A percentile compares a stretch with the other conserved stretches of the same genome.
Conservation (phyloP, 1,284 basidiomycete species). For the Waitea zeae region DNA sequence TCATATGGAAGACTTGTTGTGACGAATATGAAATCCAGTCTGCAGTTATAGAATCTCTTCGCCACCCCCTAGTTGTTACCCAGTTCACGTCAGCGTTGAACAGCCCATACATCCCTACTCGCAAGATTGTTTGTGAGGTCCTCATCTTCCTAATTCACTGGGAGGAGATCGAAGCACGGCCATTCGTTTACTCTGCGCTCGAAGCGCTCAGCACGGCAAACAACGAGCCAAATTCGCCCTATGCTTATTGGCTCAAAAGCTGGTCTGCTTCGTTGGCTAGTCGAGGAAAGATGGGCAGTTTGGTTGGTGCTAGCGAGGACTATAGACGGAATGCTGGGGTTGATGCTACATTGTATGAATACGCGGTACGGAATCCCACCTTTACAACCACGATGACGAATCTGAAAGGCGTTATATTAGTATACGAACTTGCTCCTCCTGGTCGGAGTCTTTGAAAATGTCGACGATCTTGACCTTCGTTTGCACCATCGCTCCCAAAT, state of each 20-base stretch:
- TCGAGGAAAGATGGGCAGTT: slow-evolving; percentile 86
- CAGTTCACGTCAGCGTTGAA: slow-evolving; percentile 78
- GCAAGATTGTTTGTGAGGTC: slow-evolving; percentile 72
- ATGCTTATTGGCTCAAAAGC: slow-evolving; percentile 83
- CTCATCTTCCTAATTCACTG: slow-evolving; percentile 49
- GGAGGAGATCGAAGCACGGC: slow-evolving; percentile 20
- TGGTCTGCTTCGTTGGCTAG: slow-evolving; percentile 69
- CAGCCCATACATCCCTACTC: slow-evolving; percentile 66
- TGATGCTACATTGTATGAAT: slow-evolving; percentile 62
- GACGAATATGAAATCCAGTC: too few species aligned
- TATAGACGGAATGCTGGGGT: slow-evolving; percentile 44
- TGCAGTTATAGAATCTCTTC: slow-evolving; percentile 66
- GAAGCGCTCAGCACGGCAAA: slow-evolving; percentile 51
- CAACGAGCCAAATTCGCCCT: slow-evolving; percentile 38
- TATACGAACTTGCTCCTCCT: slow-evolving; percentile 56
- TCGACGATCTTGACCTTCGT: slow-evolving; percentile 68
- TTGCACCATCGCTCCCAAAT: slow-evolving; percentile 79
- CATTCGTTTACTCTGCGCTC: slow-evolving; percentile 43
- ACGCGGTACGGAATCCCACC: slow-evolving; percentile 41
- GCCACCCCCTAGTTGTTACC: slow-evolving; percentile 63
- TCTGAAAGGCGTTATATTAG: slow-evolving; percentile 17
- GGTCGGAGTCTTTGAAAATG: slow-evolving; percentile 39
- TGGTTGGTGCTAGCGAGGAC: slow-evolving; percentile 89
- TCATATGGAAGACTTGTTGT: too few species aligned
- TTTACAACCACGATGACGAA: slow-evolving; percentile 6